Base-by-base conservation (phyloP, 495 filamentous ascomycete species). In the Hypoxylon intermedium region DNA sequence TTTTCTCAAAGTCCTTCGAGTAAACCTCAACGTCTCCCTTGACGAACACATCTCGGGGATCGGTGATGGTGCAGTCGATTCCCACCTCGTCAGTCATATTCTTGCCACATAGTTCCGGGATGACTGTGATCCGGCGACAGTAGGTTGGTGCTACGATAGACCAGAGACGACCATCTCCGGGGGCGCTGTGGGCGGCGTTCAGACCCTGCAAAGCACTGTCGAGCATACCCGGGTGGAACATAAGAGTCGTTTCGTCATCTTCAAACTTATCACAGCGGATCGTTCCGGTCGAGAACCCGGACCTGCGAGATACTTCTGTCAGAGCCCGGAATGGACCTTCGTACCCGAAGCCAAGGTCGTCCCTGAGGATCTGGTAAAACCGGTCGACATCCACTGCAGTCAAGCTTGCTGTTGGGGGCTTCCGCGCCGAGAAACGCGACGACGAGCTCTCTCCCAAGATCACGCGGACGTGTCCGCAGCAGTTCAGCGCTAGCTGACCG, bases 181-280 rank as follows among this genome's bases (percentile, higher is more conserved):
- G 67, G 23, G 43, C 57, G 7, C 34, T 44, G 55, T 58, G 52
- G 5, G 69, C 67, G 16, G 58, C 44, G 36, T 67, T 37, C 11
- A 63, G 48, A 21, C 51, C 41, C 45, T 70, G 67, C 36, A 70
- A 47, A 15, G 67, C 69, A 11, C 36, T 46, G 40, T 72, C 69
- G 12, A 72, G 54, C 9, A 50, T 45, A 1, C 48, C 67, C 1
- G 67, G 69, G 41, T 72, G 69, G 5, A 72, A 33, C 12, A 65
- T 16, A 2, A 71, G 36, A n/a, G 45, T 19, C 1, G 41, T 55
- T 19, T 46, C 9, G 21, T 55, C 34, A n/a, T 21, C 41, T 13
- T 43, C 20, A 26, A 37, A 37, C 34, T n/a, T 12, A 13, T 37
- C 34, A 37, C n/a, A 15, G 34, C 34, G 34, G 34, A 37, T 37